Evolutionary conservation across 805 yeast genomes (phyloP), one percentile per base, ranked within the genome.

Genomic region (Saturnispora bothae): DNA sequence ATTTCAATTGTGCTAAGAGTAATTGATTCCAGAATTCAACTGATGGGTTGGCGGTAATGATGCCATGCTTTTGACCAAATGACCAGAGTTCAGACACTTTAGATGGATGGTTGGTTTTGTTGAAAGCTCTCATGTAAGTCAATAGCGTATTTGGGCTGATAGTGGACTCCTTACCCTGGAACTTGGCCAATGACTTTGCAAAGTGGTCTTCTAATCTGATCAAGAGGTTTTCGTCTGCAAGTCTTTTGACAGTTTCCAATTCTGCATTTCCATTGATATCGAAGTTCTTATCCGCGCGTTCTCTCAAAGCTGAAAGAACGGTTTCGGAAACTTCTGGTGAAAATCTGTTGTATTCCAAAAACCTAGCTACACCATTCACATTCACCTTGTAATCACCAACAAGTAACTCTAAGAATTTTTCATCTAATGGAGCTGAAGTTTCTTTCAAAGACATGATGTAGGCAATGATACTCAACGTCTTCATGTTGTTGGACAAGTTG

Each of bases 11-110:
- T 17, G 54, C 45, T 37, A 45, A 60, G 36, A 82, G 56, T 21
- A 79, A 63, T 36, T 70, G 64, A 37, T 77, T 76, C 85, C 85
- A 82, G 3, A 51, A 47, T 10, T 32, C 35, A 67, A 54, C n/a
- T 75, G 33, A 19, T 15, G 36, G 37, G 1, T 43, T 43, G 14
- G 64, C 50, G 19, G 40, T 41, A 30, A 47, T 38, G 10, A 37
- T 25, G 27, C 40, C 40, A 26, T 37, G 16, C 13, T 28, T 26
- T 15, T 38, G 33, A 33, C 41, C 36, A 16, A 28, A 32, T 14
- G 34, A n/a, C 44, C 44, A 45, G 13, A 45, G 17, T 14, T 42
- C 46, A 16, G 40, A 35, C 10, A 39, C 37, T 34, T 36, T 43
- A 5, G 44, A 34, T 28, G 40, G 37, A 12, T 38, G 31, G 16